Base-by-base conservation (phyloP, 495 filamentous ascomycete genomes). In the Articulospora tetracladia region DNA sequence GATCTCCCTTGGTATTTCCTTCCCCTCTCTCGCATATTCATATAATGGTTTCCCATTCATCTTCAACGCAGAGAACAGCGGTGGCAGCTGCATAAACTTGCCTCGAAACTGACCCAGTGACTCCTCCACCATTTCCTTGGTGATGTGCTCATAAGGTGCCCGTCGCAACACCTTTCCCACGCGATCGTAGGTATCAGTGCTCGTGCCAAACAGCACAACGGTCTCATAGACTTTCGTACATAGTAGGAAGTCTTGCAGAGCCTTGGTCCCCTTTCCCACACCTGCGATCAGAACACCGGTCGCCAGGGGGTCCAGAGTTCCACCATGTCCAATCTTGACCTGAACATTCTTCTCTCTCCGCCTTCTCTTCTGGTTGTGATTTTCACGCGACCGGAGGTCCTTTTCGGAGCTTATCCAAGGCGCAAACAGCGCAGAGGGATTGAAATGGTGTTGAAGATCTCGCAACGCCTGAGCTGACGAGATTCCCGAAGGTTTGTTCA, bases 301-400 rank as follows among this genome's bases (percentile, higher is more conserved):
- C 15, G 94, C 94, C 63, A 97, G 82, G 2, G 94, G 94, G 67
- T 99, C 94, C 3, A 99, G 81, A 0, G 94, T 99, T 30, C 94
- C 94, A 32, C 95, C 94, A 75, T 99, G 94, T 20, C 94, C 94
- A 65, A 98, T 88, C 76, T 99, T 99, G 60, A 98, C 87, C 58
- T 90, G 79, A 8, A 88, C 60, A 0, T 79, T 73, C 72, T 84
- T 85, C 36, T 73, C 69, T 53, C 66, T 66, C 49, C 79, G 74
- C 59, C 82, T 75, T 41, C 77, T 76, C 26, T 77, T 77, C 70
- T 87, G 81, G 68, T 72, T 78, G 10, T 75, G 70, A 23, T 68
- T 76, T 62, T 93, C 83, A 7, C 71, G 65, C 1, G 73, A 68
- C 41, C 85, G 82, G 2, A 62, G 69, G 0, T 66, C 71, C 17